A percentile compares a stretch with the other conserved stretches of the same genome.
Conservation (phyloP, 2,329 filamentous ascomycete species). For the Zymoseptoria pseudotritici region DNA sequence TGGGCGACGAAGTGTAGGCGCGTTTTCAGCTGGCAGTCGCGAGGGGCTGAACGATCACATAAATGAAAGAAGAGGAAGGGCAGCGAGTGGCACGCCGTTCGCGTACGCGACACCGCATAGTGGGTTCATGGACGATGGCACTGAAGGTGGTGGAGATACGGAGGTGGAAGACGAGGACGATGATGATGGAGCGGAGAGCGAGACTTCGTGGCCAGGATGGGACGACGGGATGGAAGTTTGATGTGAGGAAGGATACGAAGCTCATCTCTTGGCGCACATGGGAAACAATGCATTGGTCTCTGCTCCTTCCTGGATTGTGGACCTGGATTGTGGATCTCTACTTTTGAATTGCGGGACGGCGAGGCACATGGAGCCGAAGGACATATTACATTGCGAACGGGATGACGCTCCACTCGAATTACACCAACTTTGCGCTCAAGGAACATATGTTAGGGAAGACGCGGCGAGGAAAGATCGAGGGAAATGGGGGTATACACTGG, state of each 20-base stretch:
- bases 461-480: no score
- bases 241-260: not conserved
- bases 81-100: constrained; percentile 49
- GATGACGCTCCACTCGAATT: no score
- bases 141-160: constrained; percentile 28
- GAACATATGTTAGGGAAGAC: not conserved
- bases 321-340: no score
- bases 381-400: no score
- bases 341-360: no score
- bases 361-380: no score
- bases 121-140: constrained; percentile 28
- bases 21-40: constrained; percentile 5
- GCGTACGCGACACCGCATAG: constrained; percentile 73
- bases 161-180: constrained; percentile 10
- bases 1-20: not conserved
- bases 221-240: not conserved
- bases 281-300: not conserved
- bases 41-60: constrained; percentile 32
- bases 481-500: no score
- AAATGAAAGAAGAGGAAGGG: constrained; percentile 16
- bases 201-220: not conserved
- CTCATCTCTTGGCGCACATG: not conserved
- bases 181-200: constrained; percentile 8
- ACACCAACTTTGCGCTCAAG: not conserved
- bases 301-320: not conserved